Base-by-base conservation (phyloP, 2,329 filamentous ascomycete genomes). In the Sclerotinia sclerotiorum region DNA sequence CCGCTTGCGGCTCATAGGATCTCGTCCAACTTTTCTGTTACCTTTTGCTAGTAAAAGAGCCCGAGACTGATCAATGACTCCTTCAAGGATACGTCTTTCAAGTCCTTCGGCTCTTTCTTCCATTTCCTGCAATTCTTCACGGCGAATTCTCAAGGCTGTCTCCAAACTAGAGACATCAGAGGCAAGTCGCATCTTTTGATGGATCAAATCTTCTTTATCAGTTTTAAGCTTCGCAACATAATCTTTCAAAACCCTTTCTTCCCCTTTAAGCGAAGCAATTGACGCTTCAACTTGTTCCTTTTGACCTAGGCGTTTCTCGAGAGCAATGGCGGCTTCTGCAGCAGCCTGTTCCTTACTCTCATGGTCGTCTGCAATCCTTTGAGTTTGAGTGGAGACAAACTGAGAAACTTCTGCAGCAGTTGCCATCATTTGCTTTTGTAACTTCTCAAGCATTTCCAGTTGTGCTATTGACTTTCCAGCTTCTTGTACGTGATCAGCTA, bases 21-120 rank as follows among this genome's bases (percentile, higher is more conserved):
- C 82, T 73, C 77, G 74, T 76, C 72, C 76, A 77, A 75, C 46
- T 27, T 68, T 76, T 5, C 44, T 46, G 69, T 76, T 76, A 66
- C 85, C 54, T 81, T 92, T 90, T 73, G 88, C 83, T 82, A 95
- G 91, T 69, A 98, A 86, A n/a, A 97, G 84, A 35, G 94, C 89
- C 8, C 94, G 90, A 27, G 94, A 97, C 78, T 98, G 94, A 74
- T 98, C 94, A 81, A 99, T 96, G 71, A 98, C 92, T 35, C 94
- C 94, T 73, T 98, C 94, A 44, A 99, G 82, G 73, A 99, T 97
- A 35, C 95, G 89, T 65, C 94, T 91, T 81, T 99, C 95, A 32
- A 99, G 84, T 4, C 88, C 87, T 78, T 97, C 93, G 3, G 94
- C 95, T 71, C 94, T 91, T 15, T 86, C 83, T 78, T 98, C 94